These are phyloP conservation scores for Yamadazyma dushanensis DNA, from an alignment of 1,139 yeast species.

Conservation along the genomic window DNA sequence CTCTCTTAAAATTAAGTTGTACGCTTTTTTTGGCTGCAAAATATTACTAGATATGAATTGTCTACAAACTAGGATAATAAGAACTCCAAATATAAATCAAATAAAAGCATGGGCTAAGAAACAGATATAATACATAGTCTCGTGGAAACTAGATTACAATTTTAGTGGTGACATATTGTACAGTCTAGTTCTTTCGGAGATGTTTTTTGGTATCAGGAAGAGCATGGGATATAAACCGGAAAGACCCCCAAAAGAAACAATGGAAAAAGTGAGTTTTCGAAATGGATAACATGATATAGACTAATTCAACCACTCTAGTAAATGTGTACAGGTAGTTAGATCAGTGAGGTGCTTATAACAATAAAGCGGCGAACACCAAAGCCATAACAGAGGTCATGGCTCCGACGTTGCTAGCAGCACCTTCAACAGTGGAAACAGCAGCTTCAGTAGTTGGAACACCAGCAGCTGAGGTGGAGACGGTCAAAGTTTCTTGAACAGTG, in stretches of 20 bases:
- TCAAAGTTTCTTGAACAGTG: constrained; percentile 17
- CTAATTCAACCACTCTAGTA: no score
- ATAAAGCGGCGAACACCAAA: constrained; percentile 15
- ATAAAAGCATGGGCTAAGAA: background rate
- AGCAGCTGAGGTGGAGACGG: constrained; percentile 20
- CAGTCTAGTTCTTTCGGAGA: background rate
- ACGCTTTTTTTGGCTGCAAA: background rate
- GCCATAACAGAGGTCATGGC: constrained; percentile 22
- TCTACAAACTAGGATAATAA: background rate
- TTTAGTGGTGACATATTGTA: constrained; percentile 1
- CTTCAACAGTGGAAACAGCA: constrained; percentile 23
- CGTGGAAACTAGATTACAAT: background rate
- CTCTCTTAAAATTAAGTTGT: no score
- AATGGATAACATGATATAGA: no score
- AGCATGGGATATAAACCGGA: background rate
- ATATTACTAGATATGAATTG: background rate
- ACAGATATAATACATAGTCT: background rate
- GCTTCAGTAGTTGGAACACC: constrained; percentile 20
- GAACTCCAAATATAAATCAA: background rate
- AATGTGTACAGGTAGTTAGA: background rate
- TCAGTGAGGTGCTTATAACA: constrained; percentile 10
- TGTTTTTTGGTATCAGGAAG: background rate
- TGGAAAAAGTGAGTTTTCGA: no score
- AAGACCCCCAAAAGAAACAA: background rate
- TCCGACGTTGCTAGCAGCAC: constrained; percentile 21